A percentile compares a stretch with the other conserved stretches of the same genome.
Conservation (phyloP, 2,329 filamentous ascomycete genomes). For the Talaromyces sp. region DNA sequence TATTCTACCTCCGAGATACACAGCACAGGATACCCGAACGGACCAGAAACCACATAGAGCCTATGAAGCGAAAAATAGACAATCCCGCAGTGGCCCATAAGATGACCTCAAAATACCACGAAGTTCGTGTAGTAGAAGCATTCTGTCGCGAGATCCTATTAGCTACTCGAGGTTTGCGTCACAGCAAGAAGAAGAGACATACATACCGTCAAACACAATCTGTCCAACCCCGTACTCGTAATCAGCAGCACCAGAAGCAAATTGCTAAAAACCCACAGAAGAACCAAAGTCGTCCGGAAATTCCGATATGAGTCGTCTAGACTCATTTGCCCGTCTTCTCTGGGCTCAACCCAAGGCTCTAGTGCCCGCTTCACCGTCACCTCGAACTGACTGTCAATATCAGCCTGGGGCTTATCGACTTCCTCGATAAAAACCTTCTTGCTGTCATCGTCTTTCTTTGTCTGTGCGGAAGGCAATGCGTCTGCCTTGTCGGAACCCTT, state of each 20-base stretch:
- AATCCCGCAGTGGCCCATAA: constrained; percentile 84
- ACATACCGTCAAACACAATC: constrained; percentile 66
- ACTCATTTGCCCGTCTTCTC: constrained; percentile 68
- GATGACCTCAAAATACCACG: constrained; percentile 86
- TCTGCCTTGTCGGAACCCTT: constrained; percentile 97
- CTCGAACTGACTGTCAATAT: constrained; percentile 97
- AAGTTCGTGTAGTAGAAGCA: constrained; percentile 68
- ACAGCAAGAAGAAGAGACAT: neutral
- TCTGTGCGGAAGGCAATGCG: constrained; percentile 82
- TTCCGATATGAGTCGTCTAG: constrained; percentile 98
- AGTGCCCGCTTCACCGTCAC: constrained; percentile 91
- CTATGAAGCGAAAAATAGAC: constrained; percentile 83
- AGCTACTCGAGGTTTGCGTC: neutral
- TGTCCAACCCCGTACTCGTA: neutral
- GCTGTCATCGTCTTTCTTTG: constrained; percentile 82
- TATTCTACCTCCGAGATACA: neutral
- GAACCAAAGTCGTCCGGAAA: constrained; percentile 86
- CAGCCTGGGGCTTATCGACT: constrained; percentile 92
- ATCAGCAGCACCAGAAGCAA: neutral
- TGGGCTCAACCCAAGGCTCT: constrained; percentile 72
- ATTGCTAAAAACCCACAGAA: neutral
- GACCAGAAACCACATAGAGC: constrained; percentile 91
- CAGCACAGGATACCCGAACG: constrained; percentile 88
- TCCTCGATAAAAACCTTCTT: constrained; percentile 89
- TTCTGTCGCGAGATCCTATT: constrained; percentile 46